Conservation (phyloP, 2,329 filamentous ascomycete genomes). For the Ambrosiella xylebori region DNA sequence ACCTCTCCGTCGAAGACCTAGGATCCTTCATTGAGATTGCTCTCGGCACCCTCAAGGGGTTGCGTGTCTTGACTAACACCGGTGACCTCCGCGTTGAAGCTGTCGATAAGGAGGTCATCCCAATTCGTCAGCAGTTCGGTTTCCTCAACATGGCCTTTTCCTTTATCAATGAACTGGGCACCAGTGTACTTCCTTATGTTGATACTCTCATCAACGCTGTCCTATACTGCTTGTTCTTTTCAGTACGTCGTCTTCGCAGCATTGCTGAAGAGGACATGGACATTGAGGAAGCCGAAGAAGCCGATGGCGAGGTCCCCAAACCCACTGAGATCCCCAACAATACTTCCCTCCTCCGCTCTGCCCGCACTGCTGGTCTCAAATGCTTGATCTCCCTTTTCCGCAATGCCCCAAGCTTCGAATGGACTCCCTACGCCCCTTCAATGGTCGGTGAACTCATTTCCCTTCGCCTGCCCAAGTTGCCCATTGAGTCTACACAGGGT, state of each 20-base stretch:
- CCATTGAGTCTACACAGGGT: constrained; percentile 74
- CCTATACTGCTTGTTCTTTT: constrained; percentile 61
- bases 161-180: constrained; percentile 69
- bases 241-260: constrained; percentile 38
- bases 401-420: constrained; percentile 52
- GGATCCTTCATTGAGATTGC: constrained; percentile 71
- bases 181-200: constrained; percentile 50
- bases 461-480: constrained; percentile 60
- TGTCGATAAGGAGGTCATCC: constrained; percentile 42
- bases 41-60: constrained; percentile 48
- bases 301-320: constrained; percentile 16
- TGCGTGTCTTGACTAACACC: constrained; percentile 38
- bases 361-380: constrained; percentile 60
- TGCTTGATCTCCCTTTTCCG: constrained; percentile 66
- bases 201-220: constrained; percentile 56
- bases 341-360: constrained; percentile 44
- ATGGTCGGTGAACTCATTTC: constrained; percentile 62
- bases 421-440: constrained; percentile 50
- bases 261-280: constrained; percentile 21
- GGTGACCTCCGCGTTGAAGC: constrained; percentile 26
- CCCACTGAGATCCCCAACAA: constrained; percentile 23
- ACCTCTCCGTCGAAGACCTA: constrained; percentile 57
- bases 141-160: constrained; percentile 82
- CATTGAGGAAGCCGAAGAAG: constrained; percentile 20
- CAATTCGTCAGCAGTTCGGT: constrained; percentile 68